These are phyloP conservation scores for Carpinus fangiana DNA, from an alignment of 306 rosid species.

Conservation along the genomic window DNA sequence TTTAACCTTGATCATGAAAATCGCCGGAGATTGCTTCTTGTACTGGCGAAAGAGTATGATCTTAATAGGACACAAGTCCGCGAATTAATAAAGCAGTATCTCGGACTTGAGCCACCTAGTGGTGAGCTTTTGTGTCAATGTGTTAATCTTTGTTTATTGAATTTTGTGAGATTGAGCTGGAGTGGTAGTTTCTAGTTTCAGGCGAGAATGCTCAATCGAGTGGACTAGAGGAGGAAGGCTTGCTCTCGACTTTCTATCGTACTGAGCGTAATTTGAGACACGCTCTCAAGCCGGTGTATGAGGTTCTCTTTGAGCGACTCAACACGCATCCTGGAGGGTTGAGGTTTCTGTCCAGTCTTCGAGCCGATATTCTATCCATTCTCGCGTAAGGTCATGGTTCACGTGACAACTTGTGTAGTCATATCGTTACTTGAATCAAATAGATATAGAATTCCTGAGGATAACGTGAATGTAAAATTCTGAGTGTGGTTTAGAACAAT, in stretches of 20 bases:
- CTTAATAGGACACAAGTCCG: slow-evolving; percentile 75
- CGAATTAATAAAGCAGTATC: slow-evolving; percentile 75
- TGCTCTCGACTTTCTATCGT: slow-evolving; percentile 70
- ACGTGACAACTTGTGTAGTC: background rate
- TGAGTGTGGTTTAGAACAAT: background rate
- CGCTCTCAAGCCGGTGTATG: slow-evolving; percentile 77
- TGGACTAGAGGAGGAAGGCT: slow-evolving; percentile 51
- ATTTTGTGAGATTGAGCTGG: slow-evolving; percentile 23
- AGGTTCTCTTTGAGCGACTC: slow-evolving; percentile 86
- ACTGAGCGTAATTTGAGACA: slow-evolving; percentile 81
- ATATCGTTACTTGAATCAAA: background rate
- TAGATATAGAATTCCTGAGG: background rate
- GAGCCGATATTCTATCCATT: slow-evolving; percentile 75
- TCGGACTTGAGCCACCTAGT: slow-evolving; percentile 71
- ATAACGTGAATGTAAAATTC: background rate
- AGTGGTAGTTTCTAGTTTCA: slow-evolving; percentile 21
- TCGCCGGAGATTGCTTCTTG: slow-evolving; percentile 63
- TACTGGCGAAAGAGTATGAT: slow-evolving; percentile 84
- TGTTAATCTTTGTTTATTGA: background rate
- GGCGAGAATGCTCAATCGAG: slow-evolving; percentile 50
- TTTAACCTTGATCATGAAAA: slow-evolving; percentile 56
- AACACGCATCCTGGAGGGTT: slow-evolving; percentile 92
- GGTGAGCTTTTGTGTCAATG: slow-evolving; percentile 44
- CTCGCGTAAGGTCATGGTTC: slow-evolving; percentile 65
- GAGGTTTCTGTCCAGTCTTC: slow-evolving; percentile 71